Evolutionary conservation across 2,329 filamentous ascomycete genomes (phyloP), one percentile per base, ranked within the genome.

Genomic region (Ophiostoma pallidulum): DNA sequence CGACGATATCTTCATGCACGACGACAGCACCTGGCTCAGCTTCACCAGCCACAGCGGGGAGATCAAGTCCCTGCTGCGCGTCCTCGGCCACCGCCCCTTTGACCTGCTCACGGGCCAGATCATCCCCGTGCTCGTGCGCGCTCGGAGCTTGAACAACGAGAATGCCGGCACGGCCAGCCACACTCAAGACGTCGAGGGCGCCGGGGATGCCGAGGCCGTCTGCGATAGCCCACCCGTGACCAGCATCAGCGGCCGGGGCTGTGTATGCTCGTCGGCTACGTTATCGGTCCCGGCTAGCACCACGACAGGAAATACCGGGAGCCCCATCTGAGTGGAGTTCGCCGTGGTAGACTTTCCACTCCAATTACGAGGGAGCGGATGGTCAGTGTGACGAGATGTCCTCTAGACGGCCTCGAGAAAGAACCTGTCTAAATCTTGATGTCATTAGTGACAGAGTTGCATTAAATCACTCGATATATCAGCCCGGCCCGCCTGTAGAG

Each of bases 41-140:
- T 65, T 82, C 50, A 81, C 77, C 2, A 76, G 70, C 45, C 79
- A 83, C 62, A 74, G 71, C 18, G 79, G 78, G 6, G 71, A 77
- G 56, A 78, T 80, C 54, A 58, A 57, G 10, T 68, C 64, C 46
- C 62, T 78, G 20, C 43, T 55, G 42, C 39, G 41, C 36, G 54
- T 52, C 10, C 48, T 57, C 18, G 72, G 73, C 43, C 82, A 86
- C 56, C 71, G 73, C n/a, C 53, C 63, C 3, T 86, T 86, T 59
- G 61, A 66, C 3, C 66, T 86, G 12, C 68, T 67, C n/a, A 87
- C 83, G 0, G 82, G 83, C 8, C 74, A 79, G 49, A 74, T 82
- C 8, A 81, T 86, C 24, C 81, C 82, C 0, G 78, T 83, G 3
- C 68, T 86, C 1, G 74, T 86, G 29, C 78, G 75, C 62, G 79